Evolutionary conservation across 208 protist genomes (phyloP), one percentile per base, ranked within the genome.

Genomic region (Acanthamoeba royreba): DNA sequence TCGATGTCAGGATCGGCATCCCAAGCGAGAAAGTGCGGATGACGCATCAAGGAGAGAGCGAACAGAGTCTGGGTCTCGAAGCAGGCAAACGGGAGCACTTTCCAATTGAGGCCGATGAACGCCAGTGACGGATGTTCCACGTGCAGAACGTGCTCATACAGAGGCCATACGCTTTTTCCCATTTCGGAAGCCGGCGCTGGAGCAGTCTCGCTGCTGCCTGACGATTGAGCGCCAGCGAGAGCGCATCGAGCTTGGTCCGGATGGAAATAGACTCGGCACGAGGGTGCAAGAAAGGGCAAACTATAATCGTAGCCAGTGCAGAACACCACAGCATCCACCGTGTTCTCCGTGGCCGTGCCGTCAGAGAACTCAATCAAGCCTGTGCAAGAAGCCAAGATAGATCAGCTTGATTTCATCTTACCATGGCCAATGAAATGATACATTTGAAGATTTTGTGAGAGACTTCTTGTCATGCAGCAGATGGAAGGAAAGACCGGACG

Each of bases 101-200:
- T 92, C 35, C 35, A 92, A 28, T 46, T 47, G 52, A 92, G 49
- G 11, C 85, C 85, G 31, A 92, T 72, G 52, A 92, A 92, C 7
- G 53, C 47, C 40, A 92, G 52, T 33, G 85, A 74, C 40, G 85
- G 85, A 49, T 92, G 85, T 42, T 31, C 42, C 17, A 52, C 85
- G 38, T 92, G 85, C 19, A 92, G 45, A 28, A 92, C 45, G 8
- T 92, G 85, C 55, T 92, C 55, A 35, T 52, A 92, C 33, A 92
- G 55, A 2, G 85, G 85, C 42, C 38, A 52, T 40, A 92, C 85
- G 47, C 85, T 74, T 53, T 52, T 72, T 13, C 85, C 85, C 8
- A 33, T 8, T 3, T 40, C 53, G 5, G 9, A 31, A 0, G 25
- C 85, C 52, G 58, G 9, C 3, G 13, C 33, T 5, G n/a, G 9